Evolutionary conservation across 768 basidiomycete species (phyloP), one percentile per base, ranked within the genome.

Genomic region (Collybia sordida): DNA sequence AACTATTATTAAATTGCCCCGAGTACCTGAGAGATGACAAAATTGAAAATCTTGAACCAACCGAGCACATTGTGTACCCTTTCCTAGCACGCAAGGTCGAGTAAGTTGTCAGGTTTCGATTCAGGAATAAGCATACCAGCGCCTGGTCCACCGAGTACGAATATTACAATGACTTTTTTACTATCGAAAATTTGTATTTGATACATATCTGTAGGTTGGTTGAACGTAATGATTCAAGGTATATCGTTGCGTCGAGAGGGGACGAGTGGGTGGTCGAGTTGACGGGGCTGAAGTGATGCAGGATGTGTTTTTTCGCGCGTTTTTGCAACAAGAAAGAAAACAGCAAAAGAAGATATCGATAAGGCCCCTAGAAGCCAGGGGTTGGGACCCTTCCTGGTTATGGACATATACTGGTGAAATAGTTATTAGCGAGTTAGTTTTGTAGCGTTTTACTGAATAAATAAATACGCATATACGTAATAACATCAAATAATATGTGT

Each of bases 101-200:
- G 18, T n/a, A 31, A 49, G 40, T 48, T 42, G 52, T 45, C 11
- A 22, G n/a, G 50, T 25, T 17, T 24, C 51, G 24, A 36, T 37
- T 17, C 44, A 21, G 15, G 21, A 8, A 38, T 19, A 50, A 24
- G 46, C 60, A 57, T 54, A 87, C 95, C 95, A 59, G 94, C 94
- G 44, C 97, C 97, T 17, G 97, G 97, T 0, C 97, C 97, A 31
- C 97, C 97, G 12, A 99, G 85, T 21, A 98, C 95, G 62, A 90
- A 99, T 62, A 98, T 77, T 50, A 99, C 95, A 15, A 81, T 86
- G 59, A 98, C 87, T 55, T 90, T 86, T 41, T 65, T 63, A 25
- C 72, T 67, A 66, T 91, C 83, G 60, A 97, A 96, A 2, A 73
- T 75, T 14, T 78, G 31, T 14, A 14, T 31, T 3, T 31, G 31